These are phyloP conservation scores for Ammopiptanthus mongolicus DNA, from an alignment of 306 rosid species.

Conservation along the genomic window DNA sequence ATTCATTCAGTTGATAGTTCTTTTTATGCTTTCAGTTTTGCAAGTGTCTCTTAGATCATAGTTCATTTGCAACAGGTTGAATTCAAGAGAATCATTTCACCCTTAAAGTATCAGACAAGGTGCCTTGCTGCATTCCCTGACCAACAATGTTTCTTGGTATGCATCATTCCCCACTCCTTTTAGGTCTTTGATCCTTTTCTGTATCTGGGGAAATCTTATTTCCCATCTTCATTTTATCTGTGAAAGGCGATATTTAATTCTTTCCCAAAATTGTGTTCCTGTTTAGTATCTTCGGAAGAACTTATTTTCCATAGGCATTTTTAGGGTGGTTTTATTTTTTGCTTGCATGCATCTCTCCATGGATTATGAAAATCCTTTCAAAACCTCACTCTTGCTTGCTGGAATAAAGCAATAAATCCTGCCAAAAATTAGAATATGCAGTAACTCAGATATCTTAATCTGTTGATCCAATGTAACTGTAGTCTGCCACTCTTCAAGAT, in stretches of 20 bases:
- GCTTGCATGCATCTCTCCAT: no score
- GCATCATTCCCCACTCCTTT: conserved; percentile 1
- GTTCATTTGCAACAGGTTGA: conserved; percentile 48
- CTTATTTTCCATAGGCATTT: not conserved
- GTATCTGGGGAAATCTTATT: conserved; percentile 4
- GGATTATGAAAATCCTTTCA: no score
- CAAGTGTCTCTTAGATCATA: not conserved
- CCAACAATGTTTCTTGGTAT: conserved; percentile 92
- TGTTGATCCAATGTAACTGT: no score
- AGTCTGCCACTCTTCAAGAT: no score
- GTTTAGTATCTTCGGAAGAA: not conserved
- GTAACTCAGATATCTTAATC: no score
- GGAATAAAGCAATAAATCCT: no score
- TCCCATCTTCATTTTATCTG: not conserved
- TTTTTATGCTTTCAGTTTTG: not conserved
- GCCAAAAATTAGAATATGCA: no score
- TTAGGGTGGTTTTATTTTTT: not conserved
- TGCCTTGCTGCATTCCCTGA: conserved; percentile 95
- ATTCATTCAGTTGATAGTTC: not conserved
- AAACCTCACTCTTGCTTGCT: no score
- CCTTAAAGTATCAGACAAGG: no score
- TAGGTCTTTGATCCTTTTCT: conserved; percentile 16
- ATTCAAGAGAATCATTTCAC: conserved; percentile 72
- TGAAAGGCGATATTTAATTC: not conserved
- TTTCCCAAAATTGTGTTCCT: not conserved